phyloP scores from a whole-genome alignment of 163 green algal species.

The Chlorella variabilis region DNA sequence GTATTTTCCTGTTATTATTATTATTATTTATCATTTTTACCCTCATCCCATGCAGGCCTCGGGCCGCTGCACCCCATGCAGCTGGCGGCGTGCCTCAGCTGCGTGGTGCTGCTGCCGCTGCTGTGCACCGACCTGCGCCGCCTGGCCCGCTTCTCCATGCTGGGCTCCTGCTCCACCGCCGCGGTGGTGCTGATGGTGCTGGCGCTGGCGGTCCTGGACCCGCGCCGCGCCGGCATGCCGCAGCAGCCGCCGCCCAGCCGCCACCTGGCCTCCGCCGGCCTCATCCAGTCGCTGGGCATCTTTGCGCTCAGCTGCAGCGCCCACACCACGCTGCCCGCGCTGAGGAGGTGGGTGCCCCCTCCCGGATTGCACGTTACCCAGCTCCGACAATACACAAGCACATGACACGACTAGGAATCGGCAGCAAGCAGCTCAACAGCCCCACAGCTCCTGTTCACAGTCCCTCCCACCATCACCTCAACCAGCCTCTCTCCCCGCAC shows the following conservation, averaged over 20 bases:
- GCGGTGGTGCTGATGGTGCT: constrained; percentile 29
- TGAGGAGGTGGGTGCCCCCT: constrained; percentile 39
- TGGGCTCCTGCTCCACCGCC: background rate
- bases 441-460: background rate
- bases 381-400: too few species aligned
- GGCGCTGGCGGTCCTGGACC: constrained; percentile 43
- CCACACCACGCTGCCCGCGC: constrained; percentile 60
- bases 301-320: constrained; percentile 59
- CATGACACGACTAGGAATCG: too few species aligned
- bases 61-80: constrained; percentile 4
- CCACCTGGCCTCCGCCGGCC: constrained; percentile 13
- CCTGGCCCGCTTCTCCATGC: background rate
- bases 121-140: constrained; percentile 24
- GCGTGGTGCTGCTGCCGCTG: constrained; percentile 21
- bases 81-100: constrained; percentile 4
- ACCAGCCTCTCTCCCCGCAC: background rate
- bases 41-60: background rate
- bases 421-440: too few species aligned
- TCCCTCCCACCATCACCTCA: too few species aligned
- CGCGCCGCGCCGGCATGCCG: constrained; percentile 35
- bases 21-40: too few species aligned
- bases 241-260: constrained; percentile 36
- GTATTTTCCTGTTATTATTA: too few species aligned
- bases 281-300: constrained; percentile 61
- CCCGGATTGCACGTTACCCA: too few species aligned